Evolutionary conservation across 768 basidiomycete genomes (phyloP), one percentile per base, ranked within the genome.

Genomic region (Naganishia friedmannii): DNA sequence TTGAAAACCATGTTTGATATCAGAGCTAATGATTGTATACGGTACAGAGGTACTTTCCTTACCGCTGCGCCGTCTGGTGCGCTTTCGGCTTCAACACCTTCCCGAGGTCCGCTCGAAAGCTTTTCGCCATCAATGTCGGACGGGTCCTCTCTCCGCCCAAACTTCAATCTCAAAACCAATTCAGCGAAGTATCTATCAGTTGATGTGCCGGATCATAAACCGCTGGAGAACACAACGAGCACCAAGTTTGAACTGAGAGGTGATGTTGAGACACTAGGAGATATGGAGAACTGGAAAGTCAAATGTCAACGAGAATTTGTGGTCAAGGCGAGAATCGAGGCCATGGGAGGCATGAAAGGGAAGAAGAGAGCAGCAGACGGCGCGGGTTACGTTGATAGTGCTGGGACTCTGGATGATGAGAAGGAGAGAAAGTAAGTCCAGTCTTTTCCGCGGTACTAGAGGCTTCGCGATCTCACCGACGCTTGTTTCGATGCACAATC

Each of bases 261-360:
- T n/a, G 79, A 80, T 53, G 73, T 74, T 4, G 67, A 72, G 67
- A 26, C 42, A 29, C 19, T 57, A 15, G 70, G 65, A 6, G 65
- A 72, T 29, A 54, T 66, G 26, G 78, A 78, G 58, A 60, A 51
- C 51, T 60, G 77, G 55, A 70, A 66, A 48, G 73, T 80, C n/a
- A 80, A 80, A 54, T 80, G 79, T 73, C 79, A 80, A 72, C 72
- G 78, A 39, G 79, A 80, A 53, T 78, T 75, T 70, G 79, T 80
- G 29, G 66, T 73, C 53, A 79, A 79, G 66, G 79, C 77, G 8
- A 71, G 73, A 53, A 65, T 60, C 15, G 74, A 76, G 39, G 68
- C 63, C 13, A 68, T 54, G 37, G 73, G 66, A 7, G 76, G 70
- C 6, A 69, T 65, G n/a, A 72, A 70, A 19, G 67, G 67, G n/a